phyloP scores from a whole-genome alignment of 345 rosid genomes.

The Clarkia xantiana region DNA sequence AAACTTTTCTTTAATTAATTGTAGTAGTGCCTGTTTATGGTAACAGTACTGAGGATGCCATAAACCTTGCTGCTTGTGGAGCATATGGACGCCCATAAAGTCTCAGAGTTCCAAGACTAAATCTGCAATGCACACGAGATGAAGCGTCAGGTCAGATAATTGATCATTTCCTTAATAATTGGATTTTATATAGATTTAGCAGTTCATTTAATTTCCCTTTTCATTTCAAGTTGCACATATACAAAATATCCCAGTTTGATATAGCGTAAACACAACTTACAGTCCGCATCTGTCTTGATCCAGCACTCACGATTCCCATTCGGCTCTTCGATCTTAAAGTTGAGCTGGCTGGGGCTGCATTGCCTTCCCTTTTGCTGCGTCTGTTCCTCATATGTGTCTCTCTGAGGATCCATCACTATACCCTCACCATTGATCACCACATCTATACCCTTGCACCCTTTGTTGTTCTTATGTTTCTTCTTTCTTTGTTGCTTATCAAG shows the following conservation, averaged over 20 bases:
- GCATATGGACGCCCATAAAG: slow-evolving; percentile 11
- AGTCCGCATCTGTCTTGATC: slow-evolving; percentile 75
- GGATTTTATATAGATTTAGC: not conserved
- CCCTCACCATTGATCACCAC: slow-evolving; percentile 24
- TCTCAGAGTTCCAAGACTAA: slow-evolving; percentile 59
- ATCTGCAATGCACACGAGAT: slow-evolving; percentile 27
- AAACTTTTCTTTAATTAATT: too few relatives aligned
- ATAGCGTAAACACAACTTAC: slow-evolving; percentile 32
- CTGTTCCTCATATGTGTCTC: slow-evolving; percentile 12
- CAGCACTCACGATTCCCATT: slow-evolving; percentile 61
- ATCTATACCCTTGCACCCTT: slow-evolving; percentile 19
- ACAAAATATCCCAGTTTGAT: not conserved
- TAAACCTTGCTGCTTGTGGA: not conserved
- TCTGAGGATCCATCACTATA: slow-evolving; percentile 21
- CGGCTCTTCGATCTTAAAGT: slow-evolving; percentile 27
- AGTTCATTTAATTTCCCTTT: not conserved
- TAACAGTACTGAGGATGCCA: too few relatives aligned
- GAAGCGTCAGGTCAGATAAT: slow-evolving; percentile 6
- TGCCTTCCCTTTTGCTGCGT: slow-evolving; percentile 21
- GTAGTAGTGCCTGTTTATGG: too few relatives aligned
- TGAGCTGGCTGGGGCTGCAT: slow-evolving; percentile 27
- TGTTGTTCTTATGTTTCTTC: slow-evolving; percentile 20
- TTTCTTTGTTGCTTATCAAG: slow-evolving; percentile 21
- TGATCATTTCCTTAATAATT: not conserved
- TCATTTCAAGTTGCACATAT: not conserved